A percentile compares a stretch with the other conserved stretches of the same genome.
Conservation (phyloP, 202 grass and related monocot species). For the Hordeum pubiflorum region DNA sequence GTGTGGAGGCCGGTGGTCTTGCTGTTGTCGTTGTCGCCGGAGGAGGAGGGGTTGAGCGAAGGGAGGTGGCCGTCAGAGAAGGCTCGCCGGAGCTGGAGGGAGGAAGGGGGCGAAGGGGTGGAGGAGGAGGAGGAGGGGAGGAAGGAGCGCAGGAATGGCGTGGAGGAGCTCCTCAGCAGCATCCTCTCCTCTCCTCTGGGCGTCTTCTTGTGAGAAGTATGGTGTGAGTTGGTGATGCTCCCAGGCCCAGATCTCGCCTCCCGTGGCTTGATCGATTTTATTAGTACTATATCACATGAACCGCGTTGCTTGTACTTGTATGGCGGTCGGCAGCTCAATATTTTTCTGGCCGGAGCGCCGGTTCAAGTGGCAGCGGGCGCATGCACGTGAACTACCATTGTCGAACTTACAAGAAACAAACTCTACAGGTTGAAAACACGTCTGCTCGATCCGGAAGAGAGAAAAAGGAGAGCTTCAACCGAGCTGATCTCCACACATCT, state of each 20-base stretch:
- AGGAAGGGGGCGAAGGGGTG: not conserved
- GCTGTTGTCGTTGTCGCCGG: not conserved
- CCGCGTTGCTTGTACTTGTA: not conserved
- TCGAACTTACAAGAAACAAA: not conserved
- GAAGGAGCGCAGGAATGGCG: slow-evolving; percentile 40
- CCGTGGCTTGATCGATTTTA: not conserved
- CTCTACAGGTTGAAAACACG: not conserved
- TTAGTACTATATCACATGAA: not conserved
- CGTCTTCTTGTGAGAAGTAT: not conserved
- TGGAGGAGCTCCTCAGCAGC: slow-evolving; percentile 61
- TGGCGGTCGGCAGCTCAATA: not conserved
- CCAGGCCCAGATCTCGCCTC: slow-evolving; percentile 15
- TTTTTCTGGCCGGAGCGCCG: not conserved
- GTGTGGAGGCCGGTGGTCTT: slow-evolving; percentile 23
- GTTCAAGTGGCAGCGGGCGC: not conserved
- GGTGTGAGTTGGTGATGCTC: not conserved
- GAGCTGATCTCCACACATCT: not conserved
- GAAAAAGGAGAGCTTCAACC: not conserved
- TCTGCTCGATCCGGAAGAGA: no score
- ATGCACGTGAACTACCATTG: slow-evolving; percentile 22
- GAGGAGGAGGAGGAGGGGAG: not conserved
- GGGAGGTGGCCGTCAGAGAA: slow-evolving; percentile 51
- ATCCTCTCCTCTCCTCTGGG: slow-evolving; percentile 15
- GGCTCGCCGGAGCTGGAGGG: slow-evolving; percentile 42
- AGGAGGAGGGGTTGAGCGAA: slow-evolving; percentile 27